A percentile compares a stretch with the other conserved stretches of the same genome.
phyloP scores from a whole-genome alignment of 2,329 filamentous ascomycete species.

The Aspergillus neoniger region DNA sequence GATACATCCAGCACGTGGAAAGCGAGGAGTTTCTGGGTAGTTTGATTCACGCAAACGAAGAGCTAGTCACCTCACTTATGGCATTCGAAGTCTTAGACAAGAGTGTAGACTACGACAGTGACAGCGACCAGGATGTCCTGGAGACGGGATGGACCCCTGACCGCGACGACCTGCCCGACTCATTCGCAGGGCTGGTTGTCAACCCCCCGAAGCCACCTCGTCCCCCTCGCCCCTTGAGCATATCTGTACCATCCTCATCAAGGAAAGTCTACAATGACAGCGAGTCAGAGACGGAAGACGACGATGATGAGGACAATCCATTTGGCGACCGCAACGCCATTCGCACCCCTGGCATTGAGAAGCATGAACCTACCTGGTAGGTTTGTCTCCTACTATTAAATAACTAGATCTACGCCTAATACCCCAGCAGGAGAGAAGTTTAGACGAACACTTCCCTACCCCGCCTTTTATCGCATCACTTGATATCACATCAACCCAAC shows the following conservation, averaged over 20 bases:
- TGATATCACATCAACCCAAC: not conserved
- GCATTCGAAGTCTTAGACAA: conserved; percentile 89
- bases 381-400: too few relatives aligned
- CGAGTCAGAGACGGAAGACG: conserved; percentile 55
- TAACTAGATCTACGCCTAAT: too few relatives aligned
- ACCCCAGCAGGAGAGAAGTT: conserved; percentile 30
- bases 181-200: conserved; percentile 38
- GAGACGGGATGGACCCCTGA: conserved; percentile 33
- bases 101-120: conserved; percentile 61
- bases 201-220: conserved; percentile 42
- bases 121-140: conserved; percentile 60
- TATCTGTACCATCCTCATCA: conserved; percentile 29
- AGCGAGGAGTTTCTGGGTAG: conserved; percentile 89
- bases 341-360: conserved; percentile 35
- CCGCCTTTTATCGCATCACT: not conserved
- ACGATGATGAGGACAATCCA: conserved; percentile 81
- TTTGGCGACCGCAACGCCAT: conserved; percentile 79
- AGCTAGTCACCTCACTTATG: conserved; percentile 90
- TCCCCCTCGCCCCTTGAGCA: conserved; percentile 65
- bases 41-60: conserved; percentile 90
- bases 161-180: conserved; percentile 31
- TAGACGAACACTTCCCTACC: conserved; percentile 11
- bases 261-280: conserved; percentile 53
- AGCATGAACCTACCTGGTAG: conserved; percentile 38
- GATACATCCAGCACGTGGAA: conserved; percentile 91